These are phyloP conservation scores for Chrysoporthe deuterocubensis DNA, from an alignment of 2,329 filamentous ascomycete genomes.

Conservation along the genomic window DNA sequence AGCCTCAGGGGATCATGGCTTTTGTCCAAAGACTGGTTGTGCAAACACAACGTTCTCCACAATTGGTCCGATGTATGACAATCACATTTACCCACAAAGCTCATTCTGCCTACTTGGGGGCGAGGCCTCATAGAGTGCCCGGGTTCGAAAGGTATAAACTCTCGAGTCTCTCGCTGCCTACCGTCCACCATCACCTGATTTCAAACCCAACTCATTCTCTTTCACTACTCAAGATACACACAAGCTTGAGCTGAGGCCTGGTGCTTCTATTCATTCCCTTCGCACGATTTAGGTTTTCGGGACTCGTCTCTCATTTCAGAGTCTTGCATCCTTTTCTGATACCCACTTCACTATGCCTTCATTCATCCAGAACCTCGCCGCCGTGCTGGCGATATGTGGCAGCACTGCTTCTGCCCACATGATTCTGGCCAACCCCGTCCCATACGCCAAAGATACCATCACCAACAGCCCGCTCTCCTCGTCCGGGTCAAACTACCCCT, in stretches of 20 bases:
- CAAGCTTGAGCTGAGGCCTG: background rate
- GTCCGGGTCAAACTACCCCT: conserved; percentile 24
- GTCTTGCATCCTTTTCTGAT: background rate
- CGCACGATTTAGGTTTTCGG: background rate
- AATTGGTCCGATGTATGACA: conserved; percentile 12
- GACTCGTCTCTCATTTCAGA: background rate
- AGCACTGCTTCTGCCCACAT: conserved; percentile 25
- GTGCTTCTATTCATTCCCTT: conserved; percentile 10
- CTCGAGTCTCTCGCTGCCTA: conserved; percentile 7
- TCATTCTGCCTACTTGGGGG: conserved; percentile 1
- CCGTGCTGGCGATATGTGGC: conserved; percentile 26
- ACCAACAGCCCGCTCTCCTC: conserved; percentile 23
- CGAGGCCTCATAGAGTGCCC: conserved; percentile 13
- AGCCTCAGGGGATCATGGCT: conserved; percentile 12
- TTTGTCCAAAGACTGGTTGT: conserved; percentile 16
- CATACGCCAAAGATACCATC: conserved; percentile 18
- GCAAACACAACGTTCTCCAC: conserved; percentile 8
- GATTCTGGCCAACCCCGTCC: conserved; percentile 27
- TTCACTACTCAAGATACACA: conserved; percentile 3
- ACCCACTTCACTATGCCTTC: conserved; percentile 22
- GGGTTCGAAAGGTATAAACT: conserved; percentile 13
- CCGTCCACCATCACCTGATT: background rate
- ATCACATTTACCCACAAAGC: conserved; percentile 7
- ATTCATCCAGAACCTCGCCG: conserved; percentile 22
- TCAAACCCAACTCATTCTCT: conserved; percentile 1